Conservation (phyloP, 768 basidiomycete genomes). For the Pilatotrama ljubarskyi region DNA sequence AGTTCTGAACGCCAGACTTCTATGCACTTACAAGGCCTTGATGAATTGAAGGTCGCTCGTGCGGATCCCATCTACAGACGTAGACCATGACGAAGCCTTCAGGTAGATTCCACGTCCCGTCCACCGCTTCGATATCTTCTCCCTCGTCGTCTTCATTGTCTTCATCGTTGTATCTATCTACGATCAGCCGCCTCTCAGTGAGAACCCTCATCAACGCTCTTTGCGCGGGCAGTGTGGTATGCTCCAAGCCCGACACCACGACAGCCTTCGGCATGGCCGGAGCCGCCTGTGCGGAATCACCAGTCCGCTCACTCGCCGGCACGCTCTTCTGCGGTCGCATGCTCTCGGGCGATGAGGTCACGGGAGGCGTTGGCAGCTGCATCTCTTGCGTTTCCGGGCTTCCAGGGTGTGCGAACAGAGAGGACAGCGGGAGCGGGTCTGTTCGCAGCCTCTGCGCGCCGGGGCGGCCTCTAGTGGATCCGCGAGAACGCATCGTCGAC, state of each 20-base stretch:
- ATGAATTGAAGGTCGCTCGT: conserved; percentile 66
- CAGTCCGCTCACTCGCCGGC: background rate
- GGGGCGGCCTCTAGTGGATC: conserved; percentile 12
- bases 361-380: background rate
- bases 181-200: conserved; percentile 48
- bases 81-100: conserved; percentile 72
- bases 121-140: conserved; percentile 21
- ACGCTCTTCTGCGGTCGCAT: conserved; percentile 14
- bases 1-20: background rate
- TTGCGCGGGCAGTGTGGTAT: conserved; percentile 55
- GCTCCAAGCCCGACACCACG: conserved; percentile 72
- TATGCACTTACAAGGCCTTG: conserved; percentile 57
- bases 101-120: conserved; percentile 57
- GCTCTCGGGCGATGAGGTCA: conserved; percentile 12
- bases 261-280: conserved; percentile 53
- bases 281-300: conserved; percentile 14
- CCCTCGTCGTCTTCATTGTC: conserved; percentile 29
- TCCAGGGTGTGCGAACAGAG: conserved; percentile 4
- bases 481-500: conserved; percentile 26
- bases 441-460: conserved; percentile 13
- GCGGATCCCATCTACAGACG: conserved; percentile 63
- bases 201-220: conserved; percentile 56
- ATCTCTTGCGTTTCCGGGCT: conserved; percentile 1
- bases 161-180: conserved; percentile 40
- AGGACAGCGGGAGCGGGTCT: conserved; percentile 21